phyloP scores from a whole-genome alignment of 139 green algal genomes.

The Chlamydomonas applanata region DNA sequence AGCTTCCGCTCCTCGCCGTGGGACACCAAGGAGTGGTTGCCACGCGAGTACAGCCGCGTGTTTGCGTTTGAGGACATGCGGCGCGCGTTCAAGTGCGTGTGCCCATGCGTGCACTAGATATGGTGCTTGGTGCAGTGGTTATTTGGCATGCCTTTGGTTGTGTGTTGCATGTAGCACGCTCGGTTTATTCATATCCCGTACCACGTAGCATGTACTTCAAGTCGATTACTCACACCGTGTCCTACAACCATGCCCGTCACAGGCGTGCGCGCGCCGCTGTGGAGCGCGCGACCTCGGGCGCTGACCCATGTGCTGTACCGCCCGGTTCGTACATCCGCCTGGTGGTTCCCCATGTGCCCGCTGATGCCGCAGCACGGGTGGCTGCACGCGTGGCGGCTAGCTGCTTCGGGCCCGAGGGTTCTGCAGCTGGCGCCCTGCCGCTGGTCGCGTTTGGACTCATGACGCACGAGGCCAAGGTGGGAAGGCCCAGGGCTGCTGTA shows the following conservation, averaged over 20 bases:
- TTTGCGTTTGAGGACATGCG: conserved; percentile 95
- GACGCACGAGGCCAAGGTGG: conserved; percentile 91
- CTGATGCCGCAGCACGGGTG: conserved; percentile 40
- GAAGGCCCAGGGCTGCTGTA: background rate
- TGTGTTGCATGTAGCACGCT: no score
- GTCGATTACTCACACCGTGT: no score
- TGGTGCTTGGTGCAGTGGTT: no score
- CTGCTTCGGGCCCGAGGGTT: conserved; percentile 1
- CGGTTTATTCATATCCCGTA: no score
- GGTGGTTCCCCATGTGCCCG: conserved; percentile 57
- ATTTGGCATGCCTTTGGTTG: no score
- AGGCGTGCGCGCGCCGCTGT: conserved; percentile 43
- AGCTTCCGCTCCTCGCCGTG: conserved; percentile 84
- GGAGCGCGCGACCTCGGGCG: conserved; percentile 29
- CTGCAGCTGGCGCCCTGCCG: conserved; percentile 33
- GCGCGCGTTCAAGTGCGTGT: conserved; percentile 60
- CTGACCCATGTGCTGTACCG: conserved; percentile 36
- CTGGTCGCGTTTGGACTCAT: conserved; percentile 78
- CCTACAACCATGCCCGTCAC: no score
- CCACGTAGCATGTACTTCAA: no score
- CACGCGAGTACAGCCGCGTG: conserved; percentile 82
- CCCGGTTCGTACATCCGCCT: conserved; percentile 71
- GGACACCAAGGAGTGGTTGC: conserved; percentile 88
- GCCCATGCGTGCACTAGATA: no score
- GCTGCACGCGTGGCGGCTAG: conserved; percentile 36